phyloP scores from a whole-genome alignment of 1,139 yeast species.

The Suhomyces yuchorum region DNA sequence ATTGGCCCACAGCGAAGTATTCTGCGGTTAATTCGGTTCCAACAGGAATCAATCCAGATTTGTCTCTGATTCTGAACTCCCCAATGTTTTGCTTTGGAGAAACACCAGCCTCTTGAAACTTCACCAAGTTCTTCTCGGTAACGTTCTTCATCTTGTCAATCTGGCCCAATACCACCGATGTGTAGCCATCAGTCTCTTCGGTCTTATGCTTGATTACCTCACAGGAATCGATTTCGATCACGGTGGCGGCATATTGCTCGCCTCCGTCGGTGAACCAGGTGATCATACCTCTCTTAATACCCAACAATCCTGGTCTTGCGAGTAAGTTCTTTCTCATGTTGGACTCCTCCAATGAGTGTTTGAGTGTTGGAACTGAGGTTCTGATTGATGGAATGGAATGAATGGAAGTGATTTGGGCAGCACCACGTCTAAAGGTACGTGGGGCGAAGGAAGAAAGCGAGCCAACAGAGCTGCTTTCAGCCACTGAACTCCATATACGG shows the following conservation, averaged over 20 bases:
- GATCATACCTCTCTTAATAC: constrained; percentile 87
- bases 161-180: constrained; percentile 86
- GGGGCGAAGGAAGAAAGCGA: background rate
- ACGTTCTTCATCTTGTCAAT: constrained; percentile 71
- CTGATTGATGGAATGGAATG: constrained; percentile 53
- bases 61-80: constrained; percentile 78
- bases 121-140: constrained; percentile 69
- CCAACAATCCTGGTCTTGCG: constrained; percentile 79
- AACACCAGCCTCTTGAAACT: constrained; percentile 76
- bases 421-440: constrained; percentile 32
- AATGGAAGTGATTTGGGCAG: constrained; percentile 56
- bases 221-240: constrained; percentile 81
- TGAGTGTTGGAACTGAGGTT: constrained; percentile 44
- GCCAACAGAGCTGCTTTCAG: background rate
- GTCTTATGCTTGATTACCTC: constrained; percentile 82
- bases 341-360: constrained; percentile 59
- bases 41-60: constrained; percentile 65
- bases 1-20: constrained; percentile 81
- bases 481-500: constrained; percentile 7
- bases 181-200: constrained; percentile 69
- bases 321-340: constrained; percentile 69
- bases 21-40: constrained; percentile 84
- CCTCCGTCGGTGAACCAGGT: constrained; percentile 76
- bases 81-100: constrained; percentile 76
- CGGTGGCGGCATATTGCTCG: constrained; percentile 75